Percentiles rank a stretch among this genome's conserved stretches.
These are phyloP conservation scores for Chlorella sp. DNA, from an alignment of 139 green algal species.

Conservation along the genomic window DNA sequence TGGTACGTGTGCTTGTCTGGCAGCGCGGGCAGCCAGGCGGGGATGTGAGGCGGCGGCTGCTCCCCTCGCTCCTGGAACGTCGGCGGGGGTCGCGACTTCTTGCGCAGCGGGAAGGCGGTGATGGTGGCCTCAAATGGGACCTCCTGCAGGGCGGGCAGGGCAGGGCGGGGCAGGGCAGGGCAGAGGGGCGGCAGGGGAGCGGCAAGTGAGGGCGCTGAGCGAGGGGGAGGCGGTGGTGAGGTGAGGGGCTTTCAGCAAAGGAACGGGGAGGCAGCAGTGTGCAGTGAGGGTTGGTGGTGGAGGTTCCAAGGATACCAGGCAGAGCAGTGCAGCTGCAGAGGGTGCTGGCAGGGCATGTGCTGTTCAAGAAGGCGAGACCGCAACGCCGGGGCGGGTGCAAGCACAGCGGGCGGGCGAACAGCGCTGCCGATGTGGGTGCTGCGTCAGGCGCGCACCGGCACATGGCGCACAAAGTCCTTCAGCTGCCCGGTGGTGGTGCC, in stretches of 20 bases:
- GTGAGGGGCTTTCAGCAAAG: neutral
- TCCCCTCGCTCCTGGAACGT: slow-evolving; percentile 63
- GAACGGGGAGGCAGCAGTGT: too few species aligned
- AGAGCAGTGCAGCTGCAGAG: too few species aligned
- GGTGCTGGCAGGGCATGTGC: too few species aligned
- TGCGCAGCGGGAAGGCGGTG: slow-evolving; percentile 66
- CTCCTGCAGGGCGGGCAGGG: slow-evolving; percentile 43
- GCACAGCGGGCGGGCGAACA: neutral
- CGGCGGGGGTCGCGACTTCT: slow-evolving; percentile 46
- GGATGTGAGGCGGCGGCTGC: slow-evolving; percentile 73
- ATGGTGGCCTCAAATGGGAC: slow-evolving; percentile 75
- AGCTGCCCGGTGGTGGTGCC: slow-evolving; percentile 68
- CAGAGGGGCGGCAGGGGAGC: too few species aligned
- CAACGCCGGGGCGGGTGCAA: too few species aligned
- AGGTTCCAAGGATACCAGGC: too few species aligned
- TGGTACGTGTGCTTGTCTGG: slow-evolving; percentile 88
- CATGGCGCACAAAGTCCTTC: slow-evolving; percentile 28
- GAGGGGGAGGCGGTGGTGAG: neutral
- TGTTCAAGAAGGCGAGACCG: too few species aligned
- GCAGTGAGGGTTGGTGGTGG: neutral
- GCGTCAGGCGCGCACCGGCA: neutral
- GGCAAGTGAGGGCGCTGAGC: neutral
- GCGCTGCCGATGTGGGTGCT: neutral
- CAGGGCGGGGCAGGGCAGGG: too few species aligned
- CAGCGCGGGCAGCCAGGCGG: slow-evolving; percentile 83